phyloP scores from a whole-genome alignment of 495 filamentous ascomycete genomes.

The Penicillium desertorum region DNA sequence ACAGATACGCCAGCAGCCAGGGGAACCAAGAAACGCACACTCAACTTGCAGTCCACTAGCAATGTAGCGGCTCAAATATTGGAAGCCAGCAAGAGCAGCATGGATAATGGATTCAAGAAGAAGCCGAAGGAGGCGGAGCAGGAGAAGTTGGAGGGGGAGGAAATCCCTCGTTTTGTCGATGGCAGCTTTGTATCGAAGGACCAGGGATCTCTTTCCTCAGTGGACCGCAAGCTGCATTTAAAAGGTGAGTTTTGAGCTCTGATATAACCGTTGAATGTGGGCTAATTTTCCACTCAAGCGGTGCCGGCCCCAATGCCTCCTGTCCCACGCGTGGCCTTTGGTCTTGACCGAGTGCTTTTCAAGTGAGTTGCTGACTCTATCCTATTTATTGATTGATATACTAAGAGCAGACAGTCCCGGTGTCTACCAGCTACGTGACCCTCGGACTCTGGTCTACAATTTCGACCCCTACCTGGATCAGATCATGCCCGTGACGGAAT shows the following conservation, averaged over 20 bases:
- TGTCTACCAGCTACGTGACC: slow-evolving; percentile 88
- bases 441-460: slow-evolving; percentile 83
- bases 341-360: slow-evolving; percentile 87
- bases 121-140: background rate
- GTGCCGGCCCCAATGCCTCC: slow-evolving; percentile 54
- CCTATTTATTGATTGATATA: background rate
- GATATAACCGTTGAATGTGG: background rate
- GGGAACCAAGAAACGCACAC: background rate
- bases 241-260: slow-evolving; percentile 22
- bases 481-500: slow-evolving; percentile 89
- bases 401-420: slow-evolving; percentile 58
- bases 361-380: slow-evolving; percentile 52
- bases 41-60: background rate
- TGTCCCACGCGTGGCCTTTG: slow-evolving; percentile 73
- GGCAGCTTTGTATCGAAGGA: slow-evolving; percentile 13
- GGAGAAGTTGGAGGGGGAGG: background rate
- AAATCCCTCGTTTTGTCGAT: slow-evolving; percentile 10
- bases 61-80: slow-evolving; percentile 1
- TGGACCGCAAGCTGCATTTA: slow-evolving; percentile 5
- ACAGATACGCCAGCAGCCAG: background rate
- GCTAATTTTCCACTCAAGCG: slow-evolving; percentile 34
- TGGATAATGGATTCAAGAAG: background rate
- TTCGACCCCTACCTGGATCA: slow-evolving; percentile 90
- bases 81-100: background rate
- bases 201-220: slow-evolving; percentile 18